Conservation (phyloP, 2,329 filamentous ascomycete genomes). For the Microdochium bolleyi region DNA sequence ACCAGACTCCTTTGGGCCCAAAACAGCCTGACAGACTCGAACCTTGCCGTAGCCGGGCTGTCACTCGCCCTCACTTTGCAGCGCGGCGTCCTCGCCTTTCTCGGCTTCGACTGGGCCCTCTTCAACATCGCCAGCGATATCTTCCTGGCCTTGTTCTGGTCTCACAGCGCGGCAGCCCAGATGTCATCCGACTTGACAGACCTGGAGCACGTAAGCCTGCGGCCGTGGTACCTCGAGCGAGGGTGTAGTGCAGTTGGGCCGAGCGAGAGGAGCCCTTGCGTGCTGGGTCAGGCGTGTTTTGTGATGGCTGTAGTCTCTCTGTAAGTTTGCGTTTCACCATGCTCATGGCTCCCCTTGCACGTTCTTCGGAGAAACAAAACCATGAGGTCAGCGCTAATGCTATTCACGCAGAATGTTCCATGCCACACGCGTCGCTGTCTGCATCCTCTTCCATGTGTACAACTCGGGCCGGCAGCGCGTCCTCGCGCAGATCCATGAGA, state of each 20-base stretch:
- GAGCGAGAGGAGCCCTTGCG: constrained; percentile 1
- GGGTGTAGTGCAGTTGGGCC: constrained; percentile 2
- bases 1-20: neutral
- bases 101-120: constrained; percentile 1
- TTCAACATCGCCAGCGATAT: constrained; percentile 5
- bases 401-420: neutral
- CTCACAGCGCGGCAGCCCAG: constrained; percentile 7
- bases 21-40: constrained; percentile 8
- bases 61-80: constrained; percentile 2
- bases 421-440: neutral
- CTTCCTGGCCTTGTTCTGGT: constrained; percentile 7
- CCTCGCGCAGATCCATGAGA: neutral
- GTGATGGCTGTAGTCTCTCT: constrained; percentile 7
- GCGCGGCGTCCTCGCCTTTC: constrained; percentile 3
- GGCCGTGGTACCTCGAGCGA: constrained; percentile 9
- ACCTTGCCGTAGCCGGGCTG: constrained; percentile 7
- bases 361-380: too few relatives aligned
- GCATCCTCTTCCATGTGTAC: neutral
- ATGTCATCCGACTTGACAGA: constrained; percentile 9
- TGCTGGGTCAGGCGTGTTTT: constrained; percentile 7
- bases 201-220: constrained; percentile 4
- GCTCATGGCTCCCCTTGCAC: neutral
- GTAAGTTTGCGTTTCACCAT: constrained; percentile 4
- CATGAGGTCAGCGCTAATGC: too few relatives aligned
- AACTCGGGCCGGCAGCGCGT: neutral